Evolutionary conservation across 345 rosid genomes (phyloP).

Genomic region (Turnera subulata): DNA sequence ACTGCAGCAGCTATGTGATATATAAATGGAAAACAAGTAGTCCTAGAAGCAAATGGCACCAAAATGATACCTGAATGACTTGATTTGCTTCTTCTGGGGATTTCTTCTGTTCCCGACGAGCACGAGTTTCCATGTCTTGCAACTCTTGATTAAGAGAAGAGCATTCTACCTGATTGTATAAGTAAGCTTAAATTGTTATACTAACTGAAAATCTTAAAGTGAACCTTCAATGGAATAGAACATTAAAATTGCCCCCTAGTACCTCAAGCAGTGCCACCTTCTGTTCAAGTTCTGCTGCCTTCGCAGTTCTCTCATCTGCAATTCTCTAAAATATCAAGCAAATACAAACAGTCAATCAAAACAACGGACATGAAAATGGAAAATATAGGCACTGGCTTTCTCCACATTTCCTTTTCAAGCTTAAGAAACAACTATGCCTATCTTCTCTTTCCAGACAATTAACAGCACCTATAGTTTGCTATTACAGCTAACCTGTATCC

Average conservation of each 20-base stretch:
- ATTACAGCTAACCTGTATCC: background rate
- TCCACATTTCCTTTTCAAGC: conserved; percentile 8
- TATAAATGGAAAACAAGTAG: no score
- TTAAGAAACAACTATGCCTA: background rate
- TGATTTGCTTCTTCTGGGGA: conserved; percentile 87
- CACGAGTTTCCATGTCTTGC: conserved; percentile 86
- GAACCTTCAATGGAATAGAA: conserved; percentile 7
- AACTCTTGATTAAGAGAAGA: conserved; percentile 87
- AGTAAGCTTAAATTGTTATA: conserved; percentile 11
- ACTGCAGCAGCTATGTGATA: background rate
- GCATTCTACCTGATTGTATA: conserved; percentile 65
- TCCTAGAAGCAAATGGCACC: background rate
- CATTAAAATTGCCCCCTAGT: conserved; percentile 14
- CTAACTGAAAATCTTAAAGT: conserved; percentile 5
- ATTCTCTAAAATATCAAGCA: conserved; percentile 47
- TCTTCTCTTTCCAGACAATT: background rate
- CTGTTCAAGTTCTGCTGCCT: conserved; percentile 87
- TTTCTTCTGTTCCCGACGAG: conserved; percentile 88
- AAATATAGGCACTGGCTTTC: conserved; percentile 4
- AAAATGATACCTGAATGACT: conserved; percentile 66
- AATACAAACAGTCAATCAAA: conserved; percentile 7
- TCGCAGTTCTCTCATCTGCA: conserved; percentile 88
- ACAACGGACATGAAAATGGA: background rate
- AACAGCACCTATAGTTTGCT: background rate
- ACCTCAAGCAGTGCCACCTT: conserved; percentile 96